Evolutionary conservation across 495 filamentous ascomycete genomes (phyloP).

Genomic region (Neurospora sp.): DNA sequence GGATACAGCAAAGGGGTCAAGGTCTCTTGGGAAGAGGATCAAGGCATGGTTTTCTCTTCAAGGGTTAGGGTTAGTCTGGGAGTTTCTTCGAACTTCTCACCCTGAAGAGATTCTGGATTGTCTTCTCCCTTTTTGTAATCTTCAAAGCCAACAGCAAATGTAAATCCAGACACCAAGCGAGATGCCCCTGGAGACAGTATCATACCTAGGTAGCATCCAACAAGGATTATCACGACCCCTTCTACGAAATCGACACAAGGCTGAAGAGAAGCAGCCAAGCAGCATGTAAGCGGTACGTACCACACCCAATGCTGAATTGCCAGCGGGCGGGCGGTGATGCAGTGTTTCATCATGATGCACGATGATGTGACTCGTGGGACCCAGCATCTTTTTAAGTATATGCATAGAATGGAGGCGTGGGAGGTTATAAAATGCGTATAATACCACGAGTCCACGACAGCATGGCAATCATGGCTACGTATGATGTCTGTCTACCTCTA

Average conservation of each 20-base stretch:
- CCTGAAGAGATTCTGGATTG: neutral
- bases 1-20: neutral
- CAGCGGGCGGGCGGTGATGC: neutral
- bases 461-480: neutral
- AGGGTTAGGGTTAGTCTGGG: neutral
- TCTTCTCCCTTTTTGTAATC: neutral
- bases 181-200: neutral
- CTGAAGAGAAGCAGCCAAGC: neutral
- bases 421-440: neutral
- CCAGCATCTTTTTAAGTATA: neutral
- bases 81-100: neutral
- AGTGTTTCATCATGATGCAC: neutral
- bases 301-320: neutral
- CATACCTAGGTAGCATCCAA: too few relatives aligned
- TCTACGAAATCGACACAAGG: neutral
- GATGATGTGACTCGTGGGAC: neutral
- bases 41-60: neutral
- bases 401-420: neutral
- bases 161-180: neutral
- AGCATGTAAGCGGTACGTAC: neutral
- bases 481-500: neutral
- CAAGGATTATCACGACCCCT: too few relatives aligned
- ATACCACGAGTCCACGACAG: neutral
- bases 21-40: neutral
- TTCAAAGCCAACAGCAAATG: neutral